A percentile compares a stretch with the other conserved stretches of the same genome.
phyloP scores from a whole-genome alignment of 2,329 filamentous ascomycete species.

The Lizonia empirigonia region DNA sequence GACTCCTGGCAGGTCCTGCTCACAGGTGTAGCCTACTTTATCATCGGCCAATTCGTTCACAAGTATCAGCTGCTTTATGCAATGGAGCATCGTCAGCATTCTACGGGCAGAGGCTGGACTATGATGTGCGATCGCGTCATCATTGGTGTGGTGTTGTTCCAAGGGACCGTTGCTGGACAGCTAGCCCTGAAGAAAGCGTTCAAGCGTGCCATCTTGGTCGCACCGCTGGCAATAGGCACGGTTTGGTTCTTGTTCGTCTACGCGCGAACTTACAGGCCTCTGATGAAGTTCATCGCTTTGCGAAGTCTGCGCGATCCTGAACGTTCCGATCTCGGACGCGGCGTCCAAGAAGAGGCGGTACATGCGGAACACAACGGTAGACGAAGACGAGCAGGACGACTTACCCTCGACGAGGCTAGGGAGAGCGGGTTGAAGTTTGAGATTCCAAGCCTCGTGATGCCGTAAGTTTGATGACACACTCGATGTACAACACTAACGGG shows the following conservation, averaged over 20 bases:
- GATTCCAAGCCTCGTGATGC: slow-evolving; percentile 74
- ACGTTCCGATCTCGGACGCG: slow-evolving; percentile 55
- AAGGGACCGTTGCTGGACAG: slow-evolving; percentile 87
- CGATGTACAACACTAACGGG: slow-evolving; percentile 17
- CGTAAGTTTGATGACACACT: slow-evolving; percentile 57
- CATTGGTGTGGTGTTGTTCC: slow-evolving; percentile 84
- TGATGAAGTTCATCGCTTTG: slow-evolving; percentile 91
- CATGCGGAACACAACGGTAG: slow-evolving; percentile 15
- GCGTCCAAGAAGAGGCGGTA: slow-evolving; percentile 50
- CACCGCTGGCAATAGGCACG: slow-evolving; percentile 78
- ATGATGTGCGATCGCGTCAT: slow-evolving; percentile 95
- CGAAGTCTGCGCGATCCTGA: slow-evolving; percentile 76
- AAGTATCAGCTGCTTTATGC: slow-evolving; percentile 98
- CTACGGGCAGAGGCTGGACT: slow-evolving; percentile 90
- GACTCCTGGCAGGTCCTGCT: slow-evolving; percentile 80
- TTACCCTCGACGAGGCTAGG: slow-evolving; percentile 73
- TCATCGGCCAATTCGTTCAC: slow-evolving; percentile 85
- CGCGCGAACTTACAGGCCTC: slow-evolving; percentile 77
- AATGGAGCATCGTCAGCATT: slow-evolving; percentile 96
- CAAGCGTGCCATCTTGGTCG: slow-evolving; percentile 71
- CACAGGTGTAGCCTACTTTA: slow-evolving; percentile 82
- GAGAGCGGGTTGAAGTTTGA: slow-evolving; percentile 74
- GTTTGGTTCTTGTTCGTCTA: slow-evolving; percentile 91
- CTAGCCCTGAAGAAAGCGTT: slow-evolving; percentile 77
- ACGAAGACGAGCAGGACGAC: slow-evolving; percentile 44